Evolutionary conservation across 257 asterid species (phyloP), one percentile per base, ranked within the genome.

Genomic region (Salvia splendens): DNA sequence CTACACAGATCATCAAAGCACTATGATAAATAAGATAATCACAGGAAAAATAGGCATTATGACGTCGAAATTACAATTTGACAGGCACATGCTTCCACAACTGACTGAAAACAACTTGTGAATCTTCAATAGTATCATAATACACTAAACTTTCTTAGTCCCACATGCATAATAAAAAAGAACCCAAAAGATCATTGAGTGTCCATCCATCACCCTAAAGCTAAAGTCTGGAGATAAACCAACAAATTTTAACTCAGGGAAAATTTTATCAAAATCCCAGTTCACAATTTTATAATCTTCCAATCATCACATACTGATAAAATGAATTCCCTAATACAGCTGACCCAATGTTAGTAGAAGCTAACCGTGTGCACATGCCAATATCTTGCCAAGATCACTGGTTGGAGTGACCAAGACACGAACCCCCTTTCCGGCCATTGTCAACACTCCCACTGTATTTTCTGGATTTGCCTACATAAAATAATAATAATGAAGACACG

Each of bases 291-390:
- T 10, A 35, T 12, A 48, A 15, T 2, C 42, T 12, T 41, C 35
- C 59, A 49, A 16, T 30, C n/a, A 71, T 42, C 17, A 50, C 9
- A 61, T 15, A 49, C 6, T 38, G 38, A 24, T 9, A 59, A 45
- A 49, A 50, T 16, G 38, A 15, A 64, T 42, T 30, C 64, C 42
- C 36, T 12, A 46, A 66, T 17, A 52, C 1, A 60, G 3, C 15
- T 20, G 36, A 56, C 14, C 28, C 20, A 11, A 47, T 48, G 30
- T 49, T 9, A 70, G 76, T 9, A 70, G 76, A 74, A 72, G 68
- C 93, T 73, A 74, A 94, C 96, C 97, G 84, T 94, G 97, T 92
- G 92, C 84, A 91, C 97, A 94, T 68, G 89, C 97, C 79, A 94
- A 78, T 84, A 91, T 91, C 85, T 94, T 94, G 47, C 99, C 97